These are phyloP conservation scores for Pythium phragmiticola DNA, from an alignment of 352 stramenopile species.

Conservation along the genomic window DNA sequence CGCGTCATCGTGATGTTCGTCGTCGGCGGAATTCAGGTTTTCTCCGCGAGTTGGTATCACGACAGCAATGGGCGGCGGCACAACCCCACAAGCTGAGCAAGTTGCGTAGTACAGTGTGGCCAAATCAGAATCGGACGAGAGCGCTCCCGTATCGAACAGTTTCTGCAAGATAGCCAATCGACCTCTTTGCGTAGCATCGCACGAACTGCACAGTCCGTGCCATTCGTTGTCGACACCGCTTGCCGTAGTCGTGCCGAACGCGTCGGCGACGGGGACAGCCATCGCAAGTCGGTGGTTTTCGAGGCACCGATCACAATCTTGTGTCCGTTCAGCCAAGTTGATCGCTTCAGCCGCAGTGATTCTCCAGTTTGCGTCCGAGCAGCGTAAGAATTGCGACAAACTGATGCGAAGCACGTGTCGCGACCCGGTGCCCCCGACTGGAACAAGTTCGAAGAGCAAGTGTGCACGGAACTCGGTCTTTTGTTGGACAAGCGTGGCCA, in stretches of 20 bases:
- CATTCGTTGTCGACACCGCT: not conserved
- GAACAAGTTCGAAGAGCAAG: conserved; percentile 45
- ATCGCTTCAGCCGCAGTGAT: not conserved
- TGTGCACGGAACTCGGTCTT: conserved; percentile 58
- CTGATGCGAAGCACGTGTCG: conserved; percentile 42
- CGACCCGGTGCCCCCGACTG: conserved; percentile 6
- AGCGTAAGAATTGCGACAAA: conserved; percentile 49
- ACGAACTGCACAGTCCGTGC: conserved; percentile 1
- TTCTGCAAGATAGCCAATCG: conserved; percentile 9
- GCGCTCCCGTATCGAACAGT: not conserved
- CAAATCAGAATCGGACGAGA: not conserved
- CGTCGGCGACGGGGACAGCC: not conserved
- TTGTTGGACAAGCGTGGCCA: conserved; percentile 50
- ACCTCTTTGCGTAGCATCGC: not conserved
- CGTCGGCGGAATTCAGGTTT: not conserved
- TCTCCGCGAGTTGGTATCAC: not conserved
- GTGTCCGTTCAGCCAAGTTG: not conserved
- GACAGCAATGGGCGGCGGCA: conserved; percentile 17
- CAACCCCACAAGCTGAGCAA: conserved; percentile 3
- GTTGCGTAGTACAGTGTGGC: conserved; percentile 19
- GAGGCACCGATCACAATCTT: not conserved
- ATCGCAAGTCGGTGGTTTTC: not conserved
- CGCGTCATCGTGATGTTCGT: not conserved
- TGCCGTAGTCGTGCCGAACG: not conserved
- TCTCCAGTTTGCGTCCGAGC: conserved; percentile 16